Conservation (phyloP, 2,329 filamentous ascomycete genomes). For the Bipolaris gigantea region DNA sequence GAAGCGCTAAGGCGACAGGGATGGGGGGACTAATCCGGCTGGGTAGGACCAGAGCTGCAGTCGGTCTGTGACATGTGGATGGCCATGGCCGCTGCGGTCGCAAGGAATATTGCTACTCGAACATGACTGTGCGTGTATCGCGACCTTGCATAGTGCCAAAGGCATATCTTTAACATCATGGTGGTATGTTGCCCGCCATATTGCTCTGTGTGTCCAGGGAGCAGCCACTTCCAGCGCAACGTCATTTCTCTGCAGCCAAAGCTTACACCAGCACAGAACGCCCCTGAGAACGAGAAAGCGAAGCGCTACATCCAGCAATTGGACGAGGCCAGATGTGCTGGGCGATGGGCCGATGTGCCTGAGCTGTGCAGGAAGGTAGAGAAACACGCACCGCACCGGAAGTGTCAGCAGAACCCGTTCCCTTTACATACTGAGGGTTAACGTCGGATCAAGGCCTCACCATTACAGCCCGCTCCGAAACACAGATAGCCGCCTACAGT, state of each 20-base stretch:
- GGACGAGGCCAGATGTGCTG: constrained; percentile 84
- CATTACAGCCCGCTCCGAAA: constrained; percentile 52
- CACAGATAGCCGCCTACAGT: constrained; percentile 50
- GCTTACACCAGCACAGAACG: constrained; percentile 44
- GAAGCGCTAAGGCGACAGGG: constrained; percentile 27
- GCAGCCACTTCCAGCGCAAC: constrained; percentile 22
- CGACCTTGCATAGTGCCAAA: constrained; percentile 31
- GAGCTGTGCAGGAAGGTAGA: constrained; percentile 90
- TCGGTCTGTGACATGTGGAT: constrained; percentile 26
- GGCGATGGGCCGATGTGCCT: constrained; percentile 81
- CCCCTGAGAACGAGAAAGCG: constrained; percentile 70
- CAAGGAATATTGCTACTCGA: constrained; percentile 30
- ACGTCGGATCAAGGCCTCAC: constrained; percentile 47
- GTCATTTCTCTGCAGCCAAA: constrained; percentile 34
- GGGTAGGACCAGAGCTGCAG: constrained; percentile 17
- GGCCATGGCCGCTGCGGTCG: constrained; percentile 25
- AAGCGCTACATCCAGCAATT: constrained; percentile 79
- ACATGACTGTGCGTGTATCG: constrained; percentile 32
- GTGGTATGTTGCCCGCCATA: constrained; percentile 32
- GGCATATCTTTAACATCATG: constrained; percentile 38
- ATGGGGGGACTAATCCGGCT: constrained; percentile 18
- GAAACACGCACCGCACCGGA: constrained; percentile 85
- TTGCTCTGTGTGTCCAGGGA: neutral
- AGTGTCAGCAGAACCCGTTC: constrained; percentile 63
- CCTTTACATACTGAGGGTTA: constrained; percentile 13